Percentiles rank a stretch among this genome's conserved stretches.
Conservation (phyloP, 352 stramenopile species). For the Pythium vanterpoolii region DNA sequence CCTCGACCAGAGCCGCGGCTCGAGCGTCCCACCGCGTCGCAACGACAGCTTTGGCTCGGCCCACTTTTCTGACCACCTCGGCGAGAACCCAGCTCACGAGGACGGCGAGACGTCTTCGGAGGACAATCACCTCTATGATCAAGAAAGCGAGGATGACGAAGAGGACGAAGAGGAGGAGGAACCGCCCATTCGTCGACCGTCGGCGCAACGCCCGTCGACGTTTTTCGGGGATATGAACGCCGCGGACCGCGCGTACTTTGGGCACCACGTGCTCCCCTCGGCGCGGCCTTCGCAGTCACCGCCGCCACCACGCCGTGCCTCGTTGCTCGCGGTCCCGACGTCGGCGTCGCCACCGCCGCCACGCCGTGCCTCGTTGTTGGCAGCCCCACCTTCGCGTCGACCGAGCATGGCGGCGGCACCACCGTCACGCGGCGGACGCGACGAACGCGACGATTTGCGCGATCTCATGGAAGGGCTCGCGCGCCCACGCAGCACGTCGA, state of each 20-base stretch:
- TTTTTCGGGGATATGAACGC: conserved; percentile 18
- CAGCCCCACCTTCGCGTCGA: conserved; percentile 1
- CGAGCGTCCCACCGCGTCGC: conserved; percentile 4
- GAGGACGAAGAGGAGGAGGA: conserved; percentile 5
- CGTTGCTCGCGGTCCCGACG: background rate
- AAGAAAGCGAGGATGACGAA: background rate
- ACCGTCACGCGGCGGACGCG: conserved; percentile 16
- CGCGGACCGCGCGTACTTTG: conserved; percentile 16
- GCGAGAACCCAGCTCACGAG: conserved; percentile 12
- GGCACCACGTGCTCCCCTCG: conserved; percentile 8
- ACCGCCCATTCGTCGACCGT: background rate
- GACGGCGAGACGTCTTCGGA: conserved; percentile 18
- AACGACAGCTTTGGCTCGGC: conserved; percentile 13
- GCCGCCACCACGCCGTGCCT: background rate
- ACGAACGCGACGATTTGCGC: conserved; percentile 59
- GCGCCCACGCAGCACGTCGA: conserved; percentile 60
- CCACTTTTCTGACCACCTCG: conserved; percentile 10
- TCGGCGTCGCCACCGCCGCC: background rate
- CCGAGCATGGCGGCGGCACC: conserved; percentile 14
- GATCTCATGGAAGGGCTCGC: conserved; percentile 56
- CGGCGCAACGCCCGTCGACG: background rate
- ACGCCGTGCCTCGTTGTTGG: conserved; percentile 11
- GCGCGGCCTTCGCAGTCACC: background rate
- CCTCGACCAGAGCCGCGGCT: conserved; percentile 14
- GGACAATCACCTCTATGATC: conserved; percentile 12